Evolutionary conservation across 2,329 filamentous ascomycete genomes (phyloP), one percentile per base, ranked within the genome.

Genomic region (Epicoccum sorghinum): DNA sequence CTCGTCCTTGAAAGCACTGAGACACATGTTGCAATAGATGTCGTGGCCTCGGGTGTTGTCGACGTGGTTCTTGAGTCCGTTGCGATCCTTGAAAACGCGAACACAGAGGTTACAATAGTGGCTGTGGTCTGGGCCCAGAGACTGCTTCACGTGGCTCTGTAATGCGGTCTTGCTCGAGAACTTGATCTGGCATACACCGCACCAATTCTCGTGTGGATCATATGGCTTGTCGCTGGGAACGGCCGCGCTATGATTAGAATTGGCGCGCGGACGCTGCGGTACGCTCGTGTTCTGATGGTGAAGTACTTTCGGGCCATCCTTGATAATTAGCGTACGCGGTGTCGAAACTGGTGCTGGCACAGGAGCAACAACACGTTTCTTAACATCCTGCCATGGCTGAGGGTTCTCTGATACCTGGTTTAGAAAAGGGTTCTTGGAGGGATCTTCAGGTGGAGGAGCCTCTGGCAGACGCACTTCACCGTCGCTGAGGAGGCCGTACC

Each of bases 71-170:
- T 70, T 63, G 22, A 74, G 57, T 7, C 69, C 69, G 33, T 73
- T 73, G 8, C 68, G 58, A 25, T 74, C 70, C 23, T 68, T 67
- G 46, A 74, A 74, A 0, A 72, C 62, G 25, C 69, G 67, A 46
- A 64, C 67, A 62, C 71, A 74, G 5, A 74, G 66, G 41, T 72
- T 73, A 55, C 71, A 74, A 51, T 71, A 74, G 53, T 73, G 52
- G 24, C 64, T 53, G 50, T 73, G 71, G 1, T 58, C 57, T 4
- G 72, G 69, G 1, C 58, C 57, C 4, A 59, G 57, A 7, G 51
- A 44, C 18, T 65, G 60, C 55, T 72, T 72, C 35, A 66, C 55
- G 47, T 73, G 71, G 14, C 41, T 57, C 25, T 65, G 46, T 0
- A 73, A 55, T 6, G 62, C 48, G 1, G 47, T 18, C 52, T 70